Percentiles rank a stretch among this genome's conserved stretches.
phyloP scores from a whole-genome alignment of 805 yeast species.

The Schizosaccharomyces octosporus region DNA sequence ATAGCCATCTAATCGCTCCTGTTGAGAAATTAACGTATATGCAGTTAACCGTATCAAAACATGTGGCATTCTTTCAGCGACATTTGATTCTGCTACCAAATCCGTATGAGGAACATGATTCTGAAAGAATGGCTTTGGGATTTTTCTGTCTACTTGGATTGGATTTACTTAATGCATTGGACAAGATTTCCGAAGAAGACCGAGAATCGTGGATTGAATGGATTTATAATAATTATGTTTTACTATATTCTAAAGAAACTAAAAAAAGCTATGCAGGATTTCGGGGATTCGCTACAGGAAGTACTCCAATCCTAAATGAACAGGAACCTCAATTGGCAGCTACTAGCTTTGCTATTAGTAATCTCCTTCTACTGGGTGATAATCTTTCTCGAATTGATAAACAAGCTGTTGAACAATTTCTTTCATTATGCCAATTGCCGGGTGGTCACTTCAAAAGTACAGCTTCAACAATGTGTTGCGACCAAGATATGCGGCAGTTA shows the following conservation, averaged over 20 bases:
- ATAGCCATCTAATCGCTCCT: not conserved
- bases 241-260: not conserved
- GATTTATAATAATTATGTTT: constrained; percentile 11
- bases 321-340: constrained; percentile 29
- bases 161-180: constrained; percentile 19
- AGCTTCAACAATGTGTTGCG: constrained; percentile 3
- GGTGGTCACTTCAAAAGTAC: constrained; percentile 7
- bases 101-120: constrained; percentile 35
- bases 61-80: constrained; percentile 21
- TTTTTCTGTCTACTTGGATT: constrained; percentile 47
- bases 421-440: constrained; percentile 2
- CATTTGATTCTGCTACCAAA: constrained; percentile 32
- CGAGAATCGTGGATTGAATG: constrained; percentile 20
- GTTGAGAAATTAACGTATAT: not conserved
- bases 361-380: not conserved
- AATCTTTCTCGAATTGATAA: not conserved
- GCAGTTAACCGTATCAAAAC: constrained; percentile 3
- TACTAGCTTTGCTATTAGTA: constrained; percentile 15
- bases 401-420: not conserved
- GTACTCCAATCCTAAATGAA: not conserved
- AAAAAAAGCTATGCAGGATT: not conserved
- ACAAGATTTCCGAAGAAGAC: constrained; percentile 7
- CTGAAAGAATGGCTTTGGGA: constrained; percentile 42
- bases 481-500: constrained; percentile 1
- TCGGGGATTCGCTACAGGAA: constrained; percentile 17